Conservation (phyloP, 108 stramenopile species). For the Nannochloropsis oceanica region DNA sequence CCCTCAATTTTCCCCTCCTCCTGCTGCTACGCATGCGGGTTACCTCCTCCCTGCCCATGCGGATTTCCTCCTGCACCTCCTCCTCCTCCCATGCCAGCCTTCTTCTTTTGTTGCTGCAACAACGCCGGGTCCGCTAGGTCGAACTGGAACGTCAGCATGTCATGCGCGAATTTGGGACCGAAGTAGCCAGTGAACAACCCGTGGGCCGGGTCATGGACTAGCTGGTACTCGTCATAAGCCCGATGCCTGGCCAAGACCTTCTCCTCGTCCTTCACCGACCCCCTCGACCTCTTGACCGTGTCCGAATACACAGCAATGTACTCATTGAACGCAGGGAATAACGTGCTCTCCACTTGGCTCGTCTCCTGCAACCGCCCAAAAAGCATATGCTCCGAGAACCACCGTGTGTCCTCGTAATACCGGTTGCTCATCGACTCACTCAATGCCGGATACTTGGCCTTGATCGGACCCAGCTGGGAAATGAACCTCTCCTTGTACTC, state of each 20-base stretch:
- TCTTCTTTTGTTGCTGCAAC: neutral
- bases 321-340: constrained; percentile 68
- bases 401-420: constrained; percentile 82
- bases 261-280: neutral
- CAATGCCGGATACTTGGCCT: constrained; percentile 59
- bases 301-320: constrained; percentile 52
- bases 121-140: neutral
- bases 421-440: constrained; percentile 68
- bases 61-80: neutral
- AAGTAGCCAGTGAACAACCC: constrained; percentile 83
- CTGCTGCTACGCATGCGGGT: neutral
- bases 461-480: constrained; percentile 49
- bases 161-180: constrained; percentile 29
- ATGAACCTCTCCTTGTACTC: constrained; percentile 6
- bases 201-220: constrained; percentile 80
- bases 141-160: neutral
- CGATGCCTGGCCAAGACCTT: constrained; percentile 50
- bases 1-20: too few relatives aligned
- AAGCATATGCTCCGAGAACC: constrained; percentile 79
- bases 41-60: neutral
- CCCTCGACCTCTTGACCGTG: neutral
- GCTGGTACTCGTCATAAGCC: constrained; percentile 81
- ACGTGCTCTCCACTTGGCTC: constrained; percentile 44
- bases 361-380: constrained; percentile 75
- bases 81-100: neutral